Conservation (phyloP, 2,329 filamentous ascomycete species). For the Ceratocystis lukuohia region DNA sequence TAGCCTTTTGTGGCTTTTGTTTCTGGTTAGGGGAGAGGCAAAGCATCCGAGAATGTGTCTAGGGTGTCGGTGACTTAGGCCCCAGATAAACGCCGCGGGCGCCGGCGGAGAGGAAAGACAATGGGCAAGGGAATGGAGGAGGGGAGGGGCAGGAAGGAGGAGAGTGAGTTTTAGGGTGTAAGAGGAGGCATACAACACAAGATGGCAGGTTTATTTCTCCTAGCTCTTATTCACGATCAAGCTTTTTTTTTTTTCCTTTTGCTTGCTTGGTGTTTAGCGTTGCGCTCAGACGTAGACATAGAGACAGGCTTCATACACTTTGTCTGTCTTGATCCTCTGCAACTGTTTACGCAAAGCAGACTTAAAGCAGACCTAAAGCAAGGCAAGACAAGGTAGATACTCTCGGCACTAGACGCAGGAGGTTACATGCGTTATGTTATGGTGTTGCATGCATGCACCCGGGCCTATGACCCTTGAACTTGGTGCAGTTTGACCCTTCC, state of each 20-base stretch:
- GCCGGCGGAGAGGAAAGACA: not conserved
- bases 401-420: slow-evolving; percentile 5
- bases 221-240: not conserved
- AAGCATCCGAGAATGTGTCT: not conserved
- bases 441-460: slow-evolving; percentile 2
- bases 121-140: not conserved
- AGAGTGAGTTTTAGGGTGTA: not conserved
- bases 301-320: slow-evolving; percentile 2
- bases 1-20: not conserved
- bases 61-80: not conserved
- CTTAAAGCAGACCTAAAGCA: not conserved
- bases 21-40: not conserved
- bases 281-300: not conserved
- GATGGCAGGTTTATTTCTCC: not conserved
- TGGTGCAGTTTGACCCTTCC: slow-evolving; percentile 2
- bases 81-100: not conserved
- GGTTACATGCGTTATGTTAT: slow-evolving; percentile 3
- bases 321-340: not conserved
- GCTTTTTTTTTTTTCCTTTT: not conserved
- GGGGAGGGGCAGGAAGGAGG: not conserved
- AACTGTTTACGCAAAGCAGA: not conserved
- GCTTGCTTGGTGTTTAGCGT: not conserved
- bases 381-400: too few species aligned
- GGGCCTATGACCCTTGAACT: not conserved
- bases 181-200: not conserved